Conservation (phyloP, 2,329 filamentous ascomycete genomes). For the Dactylella cylindrospora region DNA sequence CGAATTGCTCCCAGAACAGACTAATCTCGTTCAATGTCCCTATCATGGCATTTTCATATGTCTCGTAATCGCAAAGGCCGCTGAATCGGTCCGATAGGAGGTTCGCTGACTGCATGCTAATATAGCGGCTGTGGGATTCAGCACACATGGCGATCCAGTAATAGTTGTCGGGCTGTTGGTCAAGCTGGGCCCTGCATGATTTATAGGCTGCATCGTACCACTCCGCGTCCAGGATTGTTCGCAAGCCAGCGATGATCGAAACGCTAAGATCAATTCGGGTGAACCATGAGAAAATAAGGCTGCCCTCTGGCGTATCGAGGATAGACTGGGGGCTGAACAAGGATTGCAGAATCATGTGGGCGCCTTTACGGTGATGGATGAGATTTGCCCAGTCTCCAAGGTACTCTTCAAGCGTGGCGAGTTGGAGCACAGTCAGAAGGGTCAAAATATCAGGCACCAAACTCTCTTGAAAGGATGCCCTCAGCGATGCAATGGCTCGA, state of each 20-base stretch:
- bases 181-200: slow-evolving; percentile 63
- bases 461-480: slow-evolving; percentile 69
- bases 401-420: slow-evolving; percentile 95
- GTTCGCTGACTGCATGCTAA: slow-evolving; percentile 77
- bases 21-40: slow-evolving; percentile 60
- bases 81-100: slow-evolving; percentile 70
- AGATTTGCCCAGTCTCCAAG: slow-evolving; percentile 94
- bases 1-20: slow-evolving; percentile 44
- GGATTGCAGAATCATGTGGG: slow-evolving; percentile 74
- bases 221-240: slow-evolving; percentile 70
- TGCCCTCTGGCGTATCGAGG: slow-evolving; percentile 68
- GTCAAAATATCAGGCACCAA: slow-evolving; percentile 72
- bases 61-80: slow-evolving; percentile 59
- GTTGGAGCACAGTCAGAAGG: slow-evolving; percentile 81
- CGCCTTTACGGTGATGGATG: slow-evolving; percentile 87
- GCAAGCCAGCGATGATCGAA: slow-evolving; percentile 77
- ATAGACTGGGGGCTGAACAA: slow-evolving; percentile 76
- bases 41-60: slow-evolving; percentile 63
- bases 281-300: slow-evolving; percentile 84
- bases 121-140: slow-evolving; percentile 67
- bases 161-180: slow-evolving; percentile 64
- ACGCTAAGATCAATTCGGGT: slow-evolving; percentile 82
- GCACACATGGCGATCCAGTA: slow-evolving; percentile 68
- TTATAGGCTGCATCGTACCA: slow-evolving; percentile 72
- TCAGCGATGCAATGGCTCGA: slow-evolving; percentile 74